phyloP scores from a whole-genome alignment of 2,329 filamentous ascomycete genomes.

The Epicoccum nigrum region DNA sequence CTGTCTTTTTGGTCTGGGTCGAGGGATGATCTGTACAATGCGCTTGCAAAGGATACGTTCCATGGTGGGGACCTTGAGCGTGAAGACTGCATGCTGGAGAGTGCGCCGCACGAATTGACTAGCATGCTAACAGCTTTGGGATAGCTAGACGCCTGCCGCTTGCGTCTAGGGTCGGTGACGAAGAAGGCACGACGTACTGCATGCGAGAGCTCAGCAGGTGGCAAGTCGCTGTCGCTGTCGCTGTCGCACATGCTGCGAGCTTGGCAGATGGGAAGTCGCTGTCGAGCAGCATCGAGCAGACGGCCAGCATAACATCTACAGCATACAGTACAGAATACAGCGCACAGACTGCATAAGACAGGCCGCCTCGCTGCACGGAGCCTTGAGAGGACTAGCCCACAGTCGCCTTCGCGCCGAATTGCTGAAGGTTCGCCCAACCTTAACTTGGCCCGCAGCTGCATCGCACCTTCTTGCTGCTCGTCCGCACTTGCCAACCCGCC shows the following conservation, averaged over 20 bases:
- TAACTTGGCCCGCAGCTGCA: not conserved
- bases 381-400: constrained; percentile 25
- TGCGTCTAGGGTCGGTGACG: constrained; percentile 2
- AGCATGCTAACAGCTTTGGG: not conserved
- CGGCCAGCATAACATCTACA: too few relatives aligned
- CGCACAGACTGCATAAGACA: too few relatives aligned
- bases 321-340: too few relatives aligned
- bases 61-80: constrained; percentile 1
- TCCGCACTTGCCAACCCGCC: constrained; percentile 5
- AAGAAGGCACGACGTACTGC: constrained; percentile 16
- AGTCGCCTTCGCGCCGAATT: constrained; percentile 7
- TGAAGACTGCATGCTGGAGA: constrained; percentile 4
- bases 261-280: too few relatives aligned
- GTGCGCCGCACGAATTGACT: constrained; percentile 10
- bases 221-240: not conserved
- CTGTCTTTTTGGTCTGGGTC: too few relatives aligned
- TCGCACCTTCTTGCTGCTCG: not conserved
- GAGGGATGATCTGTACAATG: too few relatives aligned
- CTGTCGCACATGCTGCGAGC: too few relatives aligned
- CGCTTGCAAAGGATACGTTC: too few relatives aligned
- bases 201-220: constrained; percentile 4
- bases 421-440: constrained; percentile 21
- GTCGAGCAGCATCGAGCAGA: too few relatives aligned
- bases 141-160: constrained; percentile 6
- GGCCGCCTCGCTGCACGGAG: constrained; percentile 13